Evolutionary conservation across 495 filamentous ascomycete species (phyloP), one percentile per base, ranked within the genome.

Genomic region (Podospora tetraspora): DNA sequence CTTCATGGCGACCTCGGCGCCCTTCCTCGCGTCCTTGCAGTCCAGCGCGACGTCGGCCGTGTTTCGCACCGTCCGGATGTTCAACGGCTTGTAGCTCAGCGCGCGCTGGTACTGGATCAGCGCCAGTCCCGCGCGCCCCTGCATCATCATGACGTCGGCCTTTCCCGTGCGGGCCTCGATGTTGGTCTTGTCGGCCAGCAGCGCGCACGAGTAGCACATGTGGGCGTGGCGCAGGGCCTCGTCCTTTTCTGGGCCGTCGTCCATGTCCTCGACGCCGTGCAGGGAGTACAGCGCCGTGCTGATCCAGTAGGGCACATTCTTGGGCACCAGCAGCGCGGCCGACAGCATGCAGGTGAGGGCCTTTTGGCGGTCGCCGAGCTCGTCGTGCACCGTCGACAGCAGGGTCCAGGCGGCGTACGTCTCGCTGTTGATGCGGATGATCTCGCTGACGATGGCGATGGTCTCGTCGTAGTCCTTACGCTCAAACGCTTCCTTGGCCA

Each of bases 381-480:
- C 87, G 56, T 88, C 76, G 72, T 90, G 88, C 61, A 94, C 88
- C 32, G 92, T 86, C 0, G 91, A 89, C 12, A 95, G 76, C 30
- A 94, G 77, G 22, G 85, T 87, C 85, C 94, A 93, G 29, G 93
- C 90, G 23, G 86, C 83, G 69, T 90, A 90, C 66, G 93, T 91
- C 75, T 96, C 93, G 16, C 91, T 90, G 74, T 97, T 96, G 71
- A 89, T 84, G 66, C 91, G 86, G 63, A 96, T 88, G 12, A 93
- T 90, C 73, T 88, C 86, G 61, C 83, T 80, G 12, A 90, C 85
- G 59, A 86, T 80, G 2, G 87, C 79, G 32, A 87, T 81, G 12
- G 92, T 90, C 43, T 83, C 79, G 29, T 88, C 86, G 74, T 89
- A 88, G 59, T 90, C 82, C 12, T 84, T 82, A 63, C 86, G 82